A percentile compares a stretch with the other conserved stretches of the same genome.
Evolutionary conservation across 1,284 basidiomycete species (phyloP).

Genomic region (Pisolithus thermaeus): DNA sequence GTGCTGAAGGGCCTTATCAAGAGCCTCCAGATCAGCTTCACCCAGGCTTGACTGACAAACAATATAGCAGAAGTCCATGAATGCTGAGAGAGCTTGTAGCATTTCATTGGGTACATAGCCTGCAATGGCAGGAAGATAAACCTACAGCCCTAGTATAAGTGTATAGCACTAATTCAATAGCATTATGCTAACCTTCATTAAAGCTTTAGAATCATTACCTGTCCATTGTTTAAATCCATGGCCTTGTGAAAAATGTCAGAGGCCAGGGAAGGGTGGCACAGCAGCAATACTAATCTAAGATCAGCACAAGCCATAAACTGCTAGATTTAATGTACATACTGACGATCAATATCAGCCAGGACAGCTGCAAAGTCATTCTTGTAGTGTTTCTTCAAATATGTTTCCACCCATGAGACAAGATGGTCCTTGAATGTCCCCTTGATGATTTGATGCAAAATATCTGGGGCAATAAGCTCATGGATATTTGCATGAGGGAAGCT

Average conservation of each 20-base stretch:
- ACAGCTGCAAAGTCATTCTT: not conserved
- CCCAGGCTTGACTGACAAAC: not conserved
- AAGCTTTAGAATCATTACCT: no score
- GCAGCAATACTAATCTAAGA: no score
- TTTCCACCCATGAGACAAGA: conserved; percentile 2
- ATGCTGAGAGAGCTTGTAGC: conserved; percentile 6
- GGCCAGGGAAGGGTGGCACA: no score
- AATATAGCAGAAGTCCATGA: conserved; percentile 11
- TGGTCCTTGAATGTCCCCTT: conserved; percentile 1
- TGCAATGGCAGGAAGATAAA: conserved; percentile 12
- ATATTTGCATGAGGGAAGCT: not conserved
- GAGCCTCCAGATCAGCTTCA: not conserved
- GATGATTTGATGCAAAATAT: not conserved
- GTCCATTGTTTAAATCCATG: no score
- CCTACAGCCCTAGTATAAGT: not conserved
- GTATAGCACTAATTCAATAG: no score
- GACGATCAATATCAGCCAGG: conserved; percentile 4
- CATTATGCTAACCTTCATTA: no score
- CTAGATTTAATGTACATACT: not conserved
- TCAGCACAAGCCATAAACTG: no score
- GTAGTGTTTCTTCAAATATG: not conserved
- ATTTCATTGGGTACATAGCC: conserved; percentile 8
- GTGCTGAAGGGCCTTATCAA: conserved; percentile 2
- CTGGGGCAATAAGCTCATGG: not conserved
- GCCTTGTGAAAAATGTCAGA: no score